Evolutionary conservation across 805 yeast genomes (phyloP).

Genomic region (Candida pseudoglaebosa): DNA sequence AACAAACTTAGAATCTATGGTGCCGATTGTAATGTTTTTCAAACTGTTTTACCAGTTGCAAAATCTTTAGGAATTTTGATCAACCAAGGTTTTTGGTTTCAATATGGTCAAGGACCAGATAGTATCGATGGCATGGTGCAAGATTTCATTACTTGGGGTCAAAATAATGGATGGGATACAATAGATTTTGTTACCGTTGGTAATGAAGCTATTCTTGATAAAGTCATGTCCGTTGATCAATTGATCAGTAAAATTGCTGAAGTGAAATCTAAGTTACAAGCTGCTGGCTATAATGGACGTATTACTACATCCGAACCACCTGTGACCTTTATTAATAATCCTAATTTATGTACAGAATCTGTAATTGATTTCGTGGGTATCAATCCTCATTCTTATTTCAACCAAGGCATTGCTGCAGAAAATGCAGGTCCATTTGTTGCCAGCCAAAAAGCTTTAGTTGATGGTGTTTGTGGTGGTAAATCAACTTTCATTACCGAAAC

Average conservation of each 20-base stretch:
- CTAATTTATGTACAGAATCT: conserved; percentile 64
- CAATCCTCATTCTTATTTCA: conserved; percentile 85
- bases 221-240: conserved; percentile 57
- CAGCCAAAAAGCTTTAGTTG: conserved; percentile 56
- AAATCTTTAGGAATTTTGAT: conserved; percentile 58
- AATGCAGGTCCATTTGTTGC: conserved; percentile 68
- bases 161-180: conserved; percentile 61
- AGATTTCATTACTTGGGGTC: conserved; percentile 46
- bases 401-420: conserved; percentile 54
- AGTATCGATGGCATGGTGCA: conserved; percentile 61
- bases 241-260: conserved; percentile 59
- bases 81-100: conserved; percentile 86
- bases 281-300: conserved; percentile 73
- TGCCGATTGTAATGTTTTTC: conserved; percentile 73
- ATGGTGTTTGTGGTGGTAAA: conserved; percentile 52
- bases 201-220: conserved; percentile 76
- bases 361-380: conserved; percentile 81
- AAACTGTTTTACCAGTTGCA: conserved; percentile 62
- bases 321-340: conserved; percentile 57
- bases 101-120: conserved; percentile 52
- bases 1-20: conserved; percentile 73
- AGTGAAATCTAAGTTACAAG: conserved; percentile 54
- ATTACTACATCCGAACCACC: conserved; percentile 91
- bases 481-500: conserved; percentile 73
- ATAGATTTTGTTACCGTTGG: conserved; percentile 79